A percentile compares a stretch with the other conserved stretches of the same genome.
These are phyloP conservation scores for Groenewaldozyma sp. DNA, from an alignment of 1,139 yeast species.

Conservation along the genomic window DNA sequence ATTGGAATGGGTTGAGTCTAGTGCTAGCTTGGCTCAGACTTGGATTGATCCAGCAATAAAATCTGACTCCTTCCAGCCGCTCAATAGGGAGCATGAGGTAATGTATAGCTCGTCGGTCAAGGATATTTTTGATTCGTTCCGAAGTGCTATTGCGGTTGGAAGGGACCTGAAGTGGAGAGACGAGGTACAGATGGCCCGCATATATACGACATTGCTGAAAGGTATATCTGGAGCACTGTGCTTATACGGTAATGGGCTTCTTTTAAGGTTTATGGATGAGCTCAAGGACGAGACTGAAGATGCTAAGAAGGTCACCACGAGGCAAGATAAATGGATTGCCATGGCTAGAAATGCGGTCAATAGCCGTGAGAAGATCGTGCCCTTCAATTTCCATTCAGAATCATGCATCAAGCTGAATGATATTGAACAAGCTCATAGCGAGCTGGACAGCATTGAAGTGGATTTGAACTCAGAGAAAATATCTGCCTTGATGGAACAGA, in stretches of 20 bases:
- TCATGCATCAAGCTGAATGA: conserved; percentile 76
- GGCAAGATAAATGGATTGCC: conserved; percentile 33
- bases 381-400: conserved; percentile 48
- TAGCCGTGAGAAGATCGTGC: conserved; percentile 32
- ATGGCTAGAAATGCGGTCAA: conserved; percentile 38
- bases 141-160: conserved; percentile 47
- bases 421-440: conserved; percentile 50
- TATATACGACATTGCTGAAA: conserved; percentile 50
- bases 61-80: conserved; percentile 47
- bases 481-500: conserved; percentile 37
- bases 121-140: conserved; percentile 58
- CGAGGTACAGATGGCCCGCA: conserved; percentile 48
- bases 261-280: conserved; percentile 43
- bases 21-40: conserved; percentile 39
- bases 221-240: conserved; percentile 55
- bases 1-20: conserved; percentile 46
- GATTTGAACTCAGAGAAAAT: conserved; percentile 53
- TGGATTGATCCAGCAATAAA: conserved; percentile 49
- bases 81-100: conserved; percentile 36
- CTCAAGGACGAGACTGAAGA: conserved; percentile 20
- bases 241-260: conserved; percentile 41
- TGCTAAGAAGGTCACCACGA: conserved; percentile 16
- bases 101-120: conserved; percentile 48
- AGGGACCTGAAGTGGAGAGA: conserved; percentile 54
- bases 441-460: conserved; percentile 52